Conservation (phyloP, 257 asterid species). For the Jacaranda copaia region DNA sequence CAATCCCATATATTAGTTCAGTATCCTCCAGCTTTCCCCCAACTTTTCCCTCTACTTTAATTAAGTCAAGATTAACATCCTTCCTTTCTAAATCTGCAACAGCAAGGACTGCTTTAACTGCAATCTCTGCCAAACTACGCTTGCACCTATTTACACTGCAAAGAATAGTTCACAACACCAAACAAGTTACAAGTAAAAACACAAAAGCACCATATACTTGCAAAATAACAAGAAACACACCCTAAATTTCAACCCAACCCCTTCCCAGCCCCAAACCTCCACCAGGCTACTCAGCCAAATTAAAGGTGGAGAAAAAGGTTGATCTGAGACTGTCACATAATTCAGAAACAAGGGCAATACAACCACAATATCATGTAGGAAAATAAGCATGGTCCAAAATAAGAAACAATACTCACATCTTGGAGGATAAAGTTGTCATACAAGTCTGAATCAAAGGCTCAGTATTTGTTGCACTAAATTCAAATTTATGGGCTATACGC, state of each 20-base stretch:
- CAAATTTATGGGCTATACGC: constrained; percentile 70
- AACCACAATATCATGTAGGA: neutral
- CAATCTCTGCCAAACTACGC: constrained; percentile 92
- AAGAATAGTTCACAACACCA: constrained; percentile 17
- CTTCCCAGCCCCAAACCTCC: no score
- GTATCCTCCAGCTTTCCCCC: constrained; percentile 99
- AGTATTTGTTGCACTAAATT: constrained; percentile 52
- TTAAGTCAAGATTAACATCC: constrained; percentile 94
- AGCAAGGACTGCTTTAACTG: constrained; percentile 95
- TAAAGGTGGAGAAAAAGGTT: no score
- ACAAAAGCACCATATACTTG: constrained; percentile 1
- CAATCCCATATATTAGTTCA: constrained; percentile 83
- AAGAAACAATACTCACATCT: constrained; percentile 73
- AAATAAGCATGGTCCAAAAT: neutral
- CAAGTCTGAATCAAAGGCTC: constrained; percentile 90
- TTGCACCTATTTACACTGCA: constrained; percentile 98
- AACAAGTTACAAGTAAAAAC: neutral
- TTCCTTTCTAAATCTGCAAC: constrained; percentile 97
- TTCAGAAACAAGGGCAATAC: no score
- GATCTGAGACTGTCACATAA: no score
- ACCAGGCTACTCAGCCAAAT: no score
- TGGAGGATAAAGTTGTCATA: constrained; percentile 96
- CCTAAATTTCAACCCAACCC: neutral
- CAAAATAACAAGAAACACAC: neutral
- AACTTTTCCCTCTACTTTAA: constrained; percentile 95